Conservation (phyloP, 2,329 filamentous ascomycete genomes). For the Ramichloridium luteum region DNA sequence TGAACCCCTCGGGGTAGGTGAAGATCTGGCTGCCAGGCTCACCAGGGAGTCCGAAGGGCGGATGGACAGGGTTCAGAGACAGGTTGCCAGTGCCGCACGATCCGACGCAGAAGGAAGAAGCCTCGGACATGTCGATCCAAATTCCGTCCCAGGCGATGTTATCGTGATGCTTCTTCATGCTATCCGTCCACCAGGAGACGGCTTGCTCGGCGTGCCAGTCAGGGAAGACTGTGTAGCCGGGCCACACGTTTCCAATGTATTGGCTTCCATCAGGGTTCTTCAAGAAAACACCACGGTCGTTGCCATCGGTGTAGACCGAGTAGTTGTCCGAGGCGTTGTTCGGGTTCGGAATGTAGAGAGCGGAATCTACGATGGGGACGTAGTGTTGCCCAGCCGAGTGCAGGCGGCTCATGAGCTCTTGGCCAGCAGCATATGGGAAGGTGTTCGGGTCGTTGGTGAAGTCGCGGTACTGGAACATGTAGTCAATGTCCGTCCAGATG, state of each 20-base stretch:
- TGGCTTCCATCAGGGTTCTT: conserved; percentile 25
- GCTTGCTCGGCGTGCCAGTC: conserved; percentile 50
- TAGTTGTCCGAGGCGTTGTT: conserved; percentile 55
- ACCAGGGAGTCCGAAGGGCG: conserved; percentile 52
- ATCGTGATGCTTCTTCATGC: conserved; percentile 40
- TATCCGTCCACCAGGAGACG: conserved; percentile 47
- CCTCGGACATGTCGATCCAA: conserved; percentile 53
- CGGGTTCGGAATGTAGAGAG: conserved; percentile 62
- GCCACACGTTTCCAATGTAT: conserved; percentile 41
- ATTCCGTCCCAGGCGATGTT: conserved; percentile 42
- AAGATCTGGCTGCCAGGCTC: conserved; percentile 49
- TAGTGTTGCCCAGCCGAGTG: conserved; percentile 46
- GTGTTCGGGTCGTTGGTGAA: conserved; percentile 45
- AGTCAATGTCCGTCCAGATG: conserved; percentile 38
- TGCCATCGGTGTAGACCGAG: conserved; percentile 25
- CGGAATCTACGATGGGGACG: conserved; percentile 48
- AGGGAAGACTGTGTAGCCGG: conserved; percentile 45
- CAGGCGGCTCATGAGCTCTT: conserved; percentile 40
- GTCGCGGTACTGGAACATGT: conserved; percentile 50
- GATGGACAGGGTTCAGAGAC: conserved; percentile 55
- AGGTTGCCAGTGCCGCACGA: conserved; percentile 57
- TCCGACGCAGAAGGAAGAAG: conserved; percentile 55
- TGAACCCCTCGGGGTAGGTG: conserved; percentile 54
- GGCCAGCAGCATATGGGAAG: conserved; percentile 38
- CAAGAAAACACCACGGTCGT: conserved; percentile 24